Conservation (phyloP, 1,139 yeast species). For the Torulaspora pretoriensis region DNA sequence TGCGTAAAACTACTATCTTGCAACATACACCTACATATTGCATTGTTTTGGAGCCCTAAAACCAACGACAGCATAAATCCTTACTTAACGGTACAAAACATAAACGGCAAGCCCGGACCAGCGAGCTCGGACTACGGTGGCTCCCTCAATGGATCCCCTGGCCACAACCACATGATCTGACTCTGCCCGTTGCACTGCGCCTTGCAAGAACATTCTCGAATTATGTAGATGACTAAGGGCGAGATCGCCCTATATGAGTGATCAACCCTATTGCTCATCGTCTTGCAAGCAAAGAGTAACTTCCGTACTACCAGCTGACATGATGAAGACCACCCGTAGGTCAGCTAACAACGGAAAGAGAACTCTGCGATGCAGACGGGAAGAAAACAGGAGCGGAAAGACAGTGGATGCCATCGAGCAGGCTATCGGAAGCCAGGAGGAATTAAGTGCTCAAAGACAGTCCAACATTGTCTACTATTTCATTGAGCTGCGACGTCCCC, state of each 20-base stretch:
- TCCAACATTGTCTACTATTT: slow-evolving; percentile 7
- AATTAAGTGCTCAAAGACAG: not conserved
- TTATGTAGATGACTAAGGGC: not conserved
- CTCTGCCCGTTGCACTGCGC: not conserved
- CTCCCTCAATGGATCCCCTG: no score
- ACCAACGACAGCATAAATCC: no score
- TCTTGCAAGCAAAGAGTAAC: no score
- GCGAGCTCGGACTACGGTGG: no score
- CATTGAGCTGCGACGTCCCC: slow-evolving; percentile 8
- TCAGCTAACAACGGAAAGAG: not conserved
- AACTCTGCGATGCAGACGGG: slow-evolving; percentile 6
- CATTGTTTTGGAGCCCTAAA: no score
- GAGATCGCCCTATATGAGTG: not conserved
- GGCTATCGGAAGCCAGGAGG: not conserved
- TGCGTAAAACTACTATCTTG: no score
- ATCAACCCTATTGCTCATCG: not conserved
- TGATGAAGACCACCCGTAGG: no score
- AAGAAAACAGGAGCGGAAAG: slow-evolving; percentile 1
- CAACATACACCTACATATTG: no score
- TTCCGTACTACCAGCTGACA: no score
- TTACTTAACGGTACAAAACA: no score
- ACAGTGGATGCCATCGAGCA: slow-evolving; percentile 6
- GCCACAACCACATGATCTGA: not conserved
- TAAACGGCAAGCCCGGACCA: no score
- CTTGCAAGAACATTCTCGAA: not conserved